Base-by-base conservation (phyloP, 306 rosid species). In the Comarum palustre region DNA sequence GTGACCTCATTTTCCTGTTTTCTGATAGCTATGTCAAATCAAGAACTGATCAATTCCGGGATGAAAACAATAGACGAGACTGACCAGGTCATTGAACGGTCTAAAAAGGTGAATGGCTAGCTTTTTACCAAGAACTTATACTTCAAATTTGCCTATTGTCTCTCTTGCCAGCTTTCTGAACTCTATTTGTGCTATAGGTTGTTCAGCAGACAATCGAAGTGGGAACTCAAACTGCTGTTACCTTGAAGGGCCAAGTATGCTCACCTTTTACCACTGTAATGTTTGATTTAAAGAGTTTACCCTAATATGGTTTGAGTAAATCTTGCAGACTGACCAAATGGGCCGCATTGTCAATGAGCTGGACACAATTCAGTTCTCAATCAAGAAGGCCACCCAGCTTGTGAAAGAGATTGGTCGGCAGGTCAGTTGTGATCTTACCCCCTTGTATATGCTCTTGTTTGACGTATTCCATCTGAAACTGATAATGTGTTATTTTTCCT, bases 361-460 rank as follows among this genome's bases (percentile, higher is more conserved):
- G 77, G 99, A 95, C 86, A 90, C 99, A 55, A 95, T 95, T 81
- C 93, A 95, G 78, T 95, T 95, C 84, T 95, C 99, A 72, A 91
- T 95, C 72, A 95, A 90, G 87, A 95, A 95, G 74, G 99, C 99
- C 59, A 88, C 99, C 70, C 97, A 95, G 80, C 99, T 95, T 60
- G 99, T 95, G 68, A 95, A 91, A 79, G 99, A 95, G 89, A 95
- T 95, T 50, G 99, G 99, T 61, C 90, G 99, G 80, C 97, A 91
- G 99, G 98, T 93, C 50, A 63, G 84, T 80, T 60, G 32, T 46
- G 24, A 63, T 70, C 71, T 19, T 54, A 31, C 47, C 68, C 62
- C 27, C 2, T 3, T 6, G 22, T 8, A n/a, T 51, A 51, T 68
- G 11, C 60, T 61, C 59, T 72, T 69, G 48, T 73, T 59, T 62